phyloP scores from a whole-genome alignment of 1,139 yeast species.

The Pichia sp. region DNA sequence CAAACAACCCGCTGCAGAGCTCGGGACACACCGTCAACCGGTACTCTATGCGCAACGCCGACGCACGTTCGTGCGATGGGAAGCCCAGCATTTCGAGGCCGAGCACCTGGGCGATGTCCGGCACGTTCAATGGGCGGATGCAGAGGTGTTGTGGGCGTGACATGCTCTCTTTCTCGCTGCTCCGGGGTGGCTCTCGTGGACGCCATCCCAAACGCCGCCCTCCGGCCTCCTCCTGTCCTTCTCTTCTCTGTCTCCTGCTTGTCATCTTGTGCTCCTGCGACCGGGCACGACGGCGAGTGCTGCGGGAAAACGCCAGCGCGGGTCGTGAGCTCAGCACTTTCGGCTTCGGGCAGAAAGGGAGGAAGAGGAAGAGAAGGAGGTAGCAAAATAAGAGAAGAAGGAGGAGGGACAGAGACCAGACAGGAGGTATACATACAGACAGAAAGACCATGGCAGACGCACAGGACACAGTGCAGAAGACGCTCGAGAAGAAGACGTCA shows the following conservation, averaged over 20 bases:
- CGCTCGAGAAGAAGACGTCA: background rate
- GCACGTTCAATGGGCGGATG: constrained; percentile 73
- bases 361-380: background rate
- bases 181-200: background rate
- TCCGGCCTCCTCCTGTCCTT: background rate
- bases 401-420: background rate
- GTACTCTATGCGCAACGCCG: constrained; percentile 59
- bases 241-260: background rate
- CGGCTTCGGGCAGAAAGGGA: background rate
- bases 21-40: constrained; percentile 83
- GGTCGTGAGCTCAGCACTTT: background rate
- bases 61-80: constrained; percentile 62
- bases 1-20: constrained; percentile 79
- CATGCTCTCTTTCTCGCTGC: constrained; percentile 8
- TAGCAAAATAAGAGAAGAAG: background rate
- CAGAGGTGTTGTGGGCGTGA: constrained; percentile 57
- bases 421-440: background rate
- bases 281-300: background rate
- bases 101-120: constrained; percentile 60
- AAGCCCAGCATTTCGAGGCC: constrained; percentile 69
- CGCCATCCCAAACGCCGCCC: background rate
- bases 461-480: background rate
- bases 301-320: background rate
- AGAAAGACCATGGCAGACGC: background rate
- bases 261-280: background rate